These are phyloP conservation scores for Linanthus parryae DNA, from an alignment of 148 eudicot species.

Conservation along the genomic window DNA sequence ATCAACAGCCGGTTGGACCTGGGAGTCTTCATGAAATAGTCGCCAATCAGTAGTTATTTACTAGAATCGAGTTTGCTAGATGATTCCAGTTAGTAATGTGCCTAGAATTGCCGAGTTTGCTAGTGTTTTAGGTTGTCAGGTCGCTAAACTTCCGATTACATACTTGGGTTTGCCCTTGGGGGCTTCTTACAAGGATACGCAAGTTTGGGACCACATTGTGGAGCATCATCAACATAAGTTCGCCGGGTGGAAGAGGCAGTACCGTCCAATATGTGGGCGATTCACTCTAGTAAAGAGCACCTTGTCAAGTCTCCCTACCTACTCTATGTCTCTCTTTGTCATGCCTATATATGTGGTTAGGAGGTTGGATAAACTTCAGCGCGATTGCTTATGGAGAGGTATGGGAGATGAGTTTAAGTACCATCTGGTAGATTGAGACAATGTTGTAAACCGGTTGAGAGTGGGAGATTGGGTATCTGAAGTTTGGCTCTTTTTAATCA, in stretches of 20 bases:
- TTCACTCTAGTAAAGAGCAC: not conserved
- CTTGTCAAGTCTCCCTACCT: not conserved
- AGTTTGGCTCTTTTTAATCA: not conserved
- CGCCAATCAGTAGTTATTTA: no score
- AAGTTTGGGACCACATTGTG: not conserved
- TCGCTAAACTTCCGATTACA: not conserved
- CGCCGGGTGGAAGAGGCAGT: not conserved
- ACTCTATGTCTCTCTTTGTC: not conserved
- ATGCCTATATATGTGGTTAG: not conserved
- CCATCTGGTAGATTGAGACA: not conserved
- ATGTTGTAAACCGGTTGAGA: not conserved
- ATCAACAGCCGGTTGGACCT: no score
- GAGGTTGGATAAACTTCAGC: not conserved
- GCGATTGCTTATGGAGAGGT: not conserved
- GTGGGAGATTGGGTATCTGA: not conserved
- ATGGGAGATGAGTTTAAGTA: not conserved
- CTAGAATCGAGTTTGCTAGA: no score
- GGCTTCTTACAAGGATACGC: not conserved
- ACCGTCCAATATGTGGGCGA: not conserved
- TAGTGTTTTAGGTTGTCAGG: not conserved
- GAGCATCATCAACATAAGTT: not conserved
- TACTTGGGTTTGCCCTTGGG: conserved; percentile 2
- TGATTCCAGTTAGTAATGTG: not conserved
- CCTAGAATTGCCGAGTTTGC: not conserved
- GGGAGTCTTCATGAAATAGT: no score